Conservation (phyloP, 495 filamentous ascomycete genomes). For the Eremomyces bilateralis region DNA sequence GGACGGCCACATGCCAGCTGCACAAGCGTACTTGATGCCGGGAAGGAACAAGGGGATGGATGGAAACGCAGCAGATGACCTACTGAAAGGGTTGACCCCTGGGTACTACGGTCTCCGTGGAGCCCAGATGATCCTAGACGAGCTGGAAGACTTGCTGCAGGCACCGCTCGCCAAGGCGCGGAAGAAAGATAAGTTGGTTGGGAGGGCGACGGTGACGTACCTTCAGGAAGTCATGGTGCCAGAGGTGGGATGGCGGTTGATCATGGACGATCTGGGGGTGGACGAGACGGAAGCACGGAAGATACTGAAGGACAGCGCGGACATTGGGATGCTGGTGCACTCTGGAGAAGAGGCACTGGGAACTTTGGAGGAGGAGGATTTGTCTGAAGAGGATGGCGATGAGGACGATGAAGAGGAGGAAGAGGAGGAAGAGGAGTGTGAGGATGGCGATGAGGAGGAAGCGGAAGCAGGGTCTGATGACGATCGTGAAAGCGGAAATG, state of each 20-base stretch:
- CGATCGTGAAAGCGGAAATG: not conserved
- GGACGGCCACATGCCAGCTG: not conserved
- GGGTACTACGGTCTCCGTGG: constrained; percentile 85
- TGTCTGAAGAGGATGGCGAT: constrained; percentile 17
- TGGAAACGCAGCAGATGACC: too few relatives aligned
- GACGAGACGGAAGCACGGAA: constrained; percentile 37
- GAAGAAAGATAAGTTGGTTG: constrained; percentile 43
- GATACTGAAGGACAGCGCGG: constrained; percentile 51
- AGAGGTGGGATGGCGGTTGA: constrained; percentile 52
- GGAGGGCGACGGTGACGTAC: constrained; percentile 48
- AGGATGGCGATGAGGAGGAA: not conserved
- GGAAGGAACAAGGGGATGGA: too few relatives aligned
- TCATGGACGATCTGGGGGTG: constrained; percentile 72
- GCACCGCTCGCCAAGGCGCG: constrained; percentile 34
- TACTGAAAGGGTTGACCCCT: too few relatives aligned
- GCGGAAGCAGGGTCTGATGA: not conserved
- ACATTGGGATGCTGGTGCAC: constrained; percentile 58
- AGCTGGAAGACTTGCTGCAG: constrained; percentile 26
- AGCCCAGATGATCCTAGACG: constrained; percentile 40
- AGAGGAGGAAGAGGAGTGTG: constrained; percentile 4
- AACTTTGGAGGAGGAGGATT: constrained; percentile 32
- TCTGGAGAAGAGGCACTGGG: constrained; percentile 32
- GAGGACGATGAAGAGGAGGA: constrained; percentile 10
- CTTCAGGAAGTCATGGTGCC: constrained; percentile 75
- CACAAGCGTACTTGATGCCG: too few relatives aligned